Percentiles rank a stretch among this genome's conserved stretches.
Conservation (phyloP, 2,329 filamentous ascomycete genomes). For the Gnomoniopsis sp. region DNA sequence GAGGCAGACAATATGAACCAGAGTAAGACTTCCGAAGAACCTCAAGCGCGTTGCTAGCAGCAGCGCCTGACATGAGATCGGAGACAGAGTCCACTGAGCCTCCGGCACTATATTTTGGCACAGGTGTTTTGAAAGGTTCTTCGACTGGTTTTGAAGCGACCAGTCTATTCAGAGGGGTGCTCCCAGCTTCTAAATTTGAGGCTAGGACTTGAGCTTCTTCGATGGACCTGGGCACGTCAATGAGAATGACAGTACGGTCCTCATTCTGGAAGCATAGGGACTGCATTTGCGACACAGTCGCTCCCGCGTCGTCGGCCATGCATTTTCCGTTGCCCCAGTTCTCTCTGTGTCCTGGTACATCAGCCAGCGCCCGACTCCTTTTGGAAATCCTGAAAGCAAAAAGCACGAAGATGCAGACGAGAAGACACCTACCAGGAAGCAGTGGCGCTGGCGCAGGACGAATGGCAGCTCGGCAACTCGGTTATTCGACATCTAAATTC, state of each 20-base stretch:
- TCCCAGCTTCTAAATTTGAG: constrained; percentile 19
- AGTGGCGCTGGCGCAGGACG: not conserved
- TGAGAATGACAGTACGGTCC: constrained; percentile 48
- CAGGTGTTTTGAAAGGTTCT: constrained; percentile 49
- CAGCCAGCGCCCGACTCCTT: not conserved
- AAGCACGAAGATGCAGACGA: no score
- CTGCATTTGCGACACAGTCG: constrained; percentile 6
- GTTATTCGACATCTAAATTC: not conserved
- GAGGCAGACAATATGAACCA: constrained; percentile 47
- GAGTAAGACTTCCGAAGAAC: constrained; percentile 30
- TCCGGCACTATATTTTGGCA: constrained; percentile 35
- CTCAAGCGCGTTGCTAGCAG: constrained; percentile 41
- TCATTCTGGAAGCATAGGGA: constrained; percentile 53
- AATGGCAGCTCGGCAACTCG: constrained; percentile 5
- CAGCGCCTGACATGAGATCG: constrained; percentile 50
- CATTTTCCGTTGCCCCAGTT: not conserved
- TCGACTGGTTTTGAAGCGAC: constrained; percentile 42
- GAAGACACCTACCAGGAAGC: not conserved
- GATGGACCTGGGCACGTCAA: constrained; percentile 70
- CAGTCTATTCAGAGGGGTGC: constrained; percentile 33
- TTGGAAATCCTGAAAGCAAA: no score
- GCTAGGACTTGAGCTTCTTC: constrained; percentile 59
- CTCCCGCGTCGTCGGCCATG: not conserved
- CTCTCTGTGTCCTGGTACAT: not conserved
- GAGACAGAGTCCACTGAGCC: constrained; percentile 47